Evolutionary conservation across 1,284 basidiomycete species (phyloP), one percentile per base, ranked within the genome.

Genomic region (Puccinia horiana): DNA sequence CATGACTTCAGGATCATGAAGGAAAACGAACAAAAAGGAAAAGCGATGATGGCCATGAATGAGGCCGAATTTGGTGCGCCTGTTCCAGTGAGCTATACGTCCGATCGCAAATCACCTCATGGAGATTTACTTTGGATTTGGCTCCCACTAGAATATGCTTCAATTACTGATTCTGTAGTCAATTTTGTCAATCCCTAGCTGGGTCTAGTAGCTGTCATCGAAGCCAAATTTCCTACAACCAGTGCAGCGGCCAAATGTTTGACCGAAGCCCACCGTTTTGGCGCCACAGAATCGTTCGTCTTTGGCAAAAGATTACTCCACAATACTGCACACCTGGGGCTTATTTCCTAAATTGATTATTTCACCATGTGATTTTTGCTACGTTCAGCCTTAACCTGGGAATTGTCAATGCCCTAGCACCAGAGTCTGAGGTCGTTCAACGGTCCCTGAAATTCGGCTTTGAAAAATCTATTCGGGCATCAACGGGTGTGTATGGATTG

Each of bases 1-100:
- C 83, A 83, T 70, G 86, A 86, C 63, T 85, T 82, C 81, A 82
- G 85, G 52, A 67, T 86, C 37, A 83, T 84, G 79, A 83, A 84
- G 78, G 73, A 84, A 0, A 80, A 74, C 37, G 83, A 84, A 42
- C 77, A 78, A 29, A 84, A 84, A 83, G 73, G 84, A 76, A 75
- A 83, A 18, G 84, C 84, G 0, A 83, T 83, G 82, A 54, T 78
- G 61, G 80, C 77, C n/a, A 85, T 86, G 85, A 84, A 84, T 54
- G 84, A 84, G 54, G 44, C 76, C 58, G 82, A 83, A 32, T 84
- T 83, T 49, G 83, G 84, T 61, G 52, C 81, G 40, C 75, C 44
- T 5, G 35, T 67, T 32, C 79, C 54, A 58, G 80, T 81, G 40
- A 73, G 54, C 44, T 32, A 42, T 42, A 42, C 32, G 20, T 77